Evolutionary conservation across 257 asterid genomes (phyloP).

Genomic region (Ophiorrhiza pumila): DNA sequence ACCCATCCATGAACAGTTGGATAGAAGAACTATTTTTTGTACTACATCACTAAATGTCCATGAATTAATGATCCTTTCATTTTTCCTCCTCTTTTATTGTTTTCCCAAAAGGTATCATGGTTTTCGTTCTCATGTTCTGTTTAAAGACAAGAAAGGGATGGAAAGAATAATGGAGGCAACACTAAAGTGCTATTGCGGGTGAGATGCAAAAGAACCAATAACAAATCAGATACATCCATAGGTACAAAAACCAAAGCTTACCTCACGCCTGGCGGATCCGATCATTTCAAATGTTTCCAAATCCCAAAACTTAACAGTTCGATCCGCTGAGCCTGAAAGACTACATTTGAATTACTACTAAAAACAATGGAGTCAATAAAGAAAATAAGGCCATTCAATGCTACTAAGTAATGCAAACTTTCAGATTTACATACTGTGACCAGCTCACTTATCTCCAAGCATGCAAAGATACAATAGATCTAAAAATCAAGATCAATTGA

Average conservation of each 20-base stretch:
- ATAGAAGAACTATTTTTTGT: background rate
- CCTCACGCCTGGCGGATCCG: conserved; percentile 95
- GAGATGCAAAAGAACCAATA: background rate
- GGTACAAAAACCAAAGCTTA: conserved; percentile 23
- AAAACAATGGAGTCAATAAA: background rate
- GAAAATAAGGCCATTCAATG: background rate
- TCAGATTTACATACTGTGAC: background rate
- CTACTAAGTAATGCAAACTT: background rate
- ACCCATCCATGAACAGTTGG: background rate
- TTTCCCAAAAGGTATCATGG: background rate
- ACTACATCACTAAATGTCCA: background rate
- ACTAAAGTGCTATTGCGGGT: background rate
- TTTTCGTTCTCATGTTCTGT: background rate
- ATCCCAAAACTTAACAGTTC: conserved; percentile 97
- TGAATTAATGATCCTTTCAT: background rate
- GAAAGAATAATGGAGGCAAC: background rate
- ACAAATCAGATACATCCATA: background rate
- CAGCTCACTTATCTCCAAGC: background rate
- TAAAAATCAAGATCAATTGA: background rate
- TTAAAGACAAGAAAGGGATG: background rate
- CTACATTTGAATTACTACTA: background rate
- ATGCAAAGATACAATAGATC: conserved; percentile 6
- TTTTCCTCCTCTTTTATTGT: background rate
- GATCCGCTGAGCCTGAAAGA: conserved; percentile 92
- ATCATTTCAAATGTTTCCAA: conserved; percentile 98